Conservation (phyloP, 768 basidiomycete species). For the Nidula microcarpa region DNA sequence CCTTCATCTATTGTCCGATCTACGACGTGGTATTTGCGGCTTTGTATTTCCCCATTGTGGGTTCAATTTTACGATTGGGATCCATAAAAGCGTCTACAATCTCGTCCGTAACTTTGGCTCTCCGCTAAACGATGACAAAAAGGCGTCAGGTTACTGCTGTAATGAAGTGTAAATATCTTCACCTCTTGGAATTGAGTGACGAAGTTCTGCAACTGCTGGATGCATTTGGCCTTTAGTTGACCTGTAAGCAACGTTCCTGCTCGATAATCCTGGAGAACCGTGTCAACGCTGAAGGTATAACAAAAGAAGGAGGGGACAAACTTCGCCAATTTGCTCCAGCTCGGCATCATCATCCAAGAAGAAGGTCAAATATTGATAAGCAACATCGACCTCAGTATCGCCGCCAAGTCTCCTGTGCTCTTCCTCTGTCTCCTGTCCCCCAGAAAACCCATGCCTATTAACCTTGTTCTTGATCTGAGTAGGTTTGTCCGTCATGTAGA, state of each 20-base stretch:
- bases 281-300: neutral
- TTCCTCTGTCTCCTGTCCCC: slow-evolving; percentile 94
- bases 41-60: slow-evolving; percentile 39
- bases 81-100: slow-evolving; percentile 80
- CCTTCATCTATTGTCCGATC: neutral
- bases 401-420: slow-evolving; percentile 88
- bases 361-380: slow-evolving; percentile 93
- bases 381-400: slow-evolving; percentile 91
- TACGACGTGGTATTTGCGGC: neutral
- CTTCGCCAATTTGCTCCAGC: slow-evolving; percentile 71
- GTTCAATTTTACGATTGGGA: slow-evolving; percentile 67
- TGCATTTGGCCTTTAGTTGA: slow-evolving; percentile 87
- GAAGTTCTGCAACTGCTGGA: slow-evolving; percentile 76
- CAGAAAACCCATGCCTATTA: slow-evolving; percentile 93
- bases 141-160: neutral
- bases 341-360: slow-evolving; percentile 96
- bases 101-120: slow-evolving; percentile 77
- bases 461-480: slow-evolving; percentile 98
- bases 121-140: slow-evolving; percentile 47
- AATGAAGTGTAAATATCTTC: slow-evolving; percentile 4
- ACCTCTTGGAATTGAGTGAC: slow-evolving; percentile 84
- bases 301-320: slow-evolving; percentile 25
- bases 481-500: slow-evolving; percentile 93
- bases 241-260: slow-evolving; percentile 85
- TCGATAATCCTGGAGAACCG: slow-evolving; percentile 74